Base-by-base conservation (phyloP, 2,329 filamentous ascomycete genomes). In the Penicillium aurantiogriseum region DNA sequence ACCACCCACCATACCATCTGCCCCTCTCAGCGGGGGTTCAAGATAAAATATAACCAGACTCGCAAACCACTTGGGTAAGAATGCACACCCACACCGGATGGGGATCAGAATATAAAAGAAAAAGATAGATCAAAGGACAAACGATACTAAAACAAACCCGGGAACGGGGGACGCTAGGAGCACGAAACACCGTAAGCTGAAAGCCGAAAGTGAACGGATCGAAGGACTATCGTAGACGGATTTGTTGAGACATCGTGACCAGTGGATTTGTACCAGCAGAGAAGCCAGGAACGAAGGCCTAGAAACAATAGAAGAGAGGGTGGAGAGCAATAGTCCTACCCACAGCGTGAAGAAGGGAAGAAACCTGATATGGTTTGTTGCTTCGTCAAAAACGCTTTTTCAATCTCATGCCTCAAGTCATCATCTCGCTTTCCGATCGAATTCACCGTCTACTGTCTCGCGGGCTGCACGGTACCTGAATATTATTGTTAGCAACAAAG, bases 361-460 rank as follows among this genome's bases (percentile, higher is more conserved):
- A 42, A 31, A 38, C 48, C 45, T 29, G 5, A 25, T 17, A 7
- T 23, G 46, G 35, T 52, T 7, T 38, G n/a, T 36, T 36, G 17
- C 11, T 45, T 42, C 48, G 40, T 51, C 43, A 17, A 39, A 45
- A 23, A 54, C 51, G 43, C 51, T 48, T 49, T 57, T 57, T 54
- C 51, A 48, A 19, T 44, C 53, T 56, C 23, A 36, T 54, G 43
- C 23, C 25, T 44, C 45, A 44, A 51, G 31, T 23, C 35, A 40
- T 46, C 42, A 35, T 39, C 33, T 53, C 58, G 56, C 50, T 50
- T 55, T 62, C 53, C 43, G 58, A 58, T 61, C 57, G 38, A 51
- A 51, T 39, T 66, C 90, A 83, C 67, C 85, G 87, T 57, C 62
- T 70, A 81, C 79, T 76, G 82, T 81, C 75, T 84, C 79, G 77